These are phyloP conservation scores for Marasmius tenuissimus DNA, from an alignment of 1,284 basidiomycete genomes.

Conservation along the genomic window DNA sequence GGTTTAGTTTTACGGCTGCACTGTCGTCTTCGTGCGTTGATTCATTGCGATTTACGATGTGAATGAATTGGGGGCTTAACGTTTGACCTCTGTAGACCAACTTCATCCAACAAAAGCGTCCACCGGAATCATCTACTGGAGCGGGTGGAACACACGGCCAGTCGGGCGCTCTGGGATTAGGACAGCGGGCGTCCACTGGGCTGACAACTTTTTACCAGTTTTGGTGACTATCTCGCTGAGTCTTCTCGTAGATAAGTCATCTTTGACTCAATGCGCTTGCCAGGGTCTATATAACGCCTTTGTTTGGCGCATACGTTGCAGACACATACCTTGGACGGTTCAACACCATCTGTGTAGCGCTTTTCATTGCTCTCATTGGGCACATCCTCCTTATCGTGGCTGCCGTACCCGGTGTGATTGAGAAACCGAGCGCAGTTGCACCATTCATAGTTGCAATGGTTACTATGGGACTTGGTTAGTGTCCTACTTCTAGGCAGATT, in stretches of 20 bases:
- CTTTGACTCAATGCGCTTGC: neutral
- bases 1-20: conserved; percentile 57
- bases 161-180: conserved; percentile 71
- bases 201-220: conserved; percentile 65
- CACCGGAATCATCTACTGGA: conserved; percentile 65
- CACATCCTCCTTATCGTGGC: conserved; percentile 29
- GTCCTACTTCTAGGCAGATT: neutral
- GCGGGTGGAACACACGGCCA: conserved; percentile 53
- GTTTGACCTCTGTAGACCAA: conserved; percentile 51
- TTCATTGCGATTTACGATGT: neutral
- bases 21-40: conserved; percentile 61
- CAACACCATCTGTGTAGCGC: conserved; percentile 11
- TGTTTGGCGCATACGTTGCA: conserved; percentile 40
- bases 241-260: conserved; percentile 22
- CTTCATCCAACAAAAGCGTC: conserved; percentile 72
- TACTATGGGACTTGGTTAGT: conserved; percentile 52
- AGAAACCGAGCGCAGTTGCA: conserved; percentile 56
- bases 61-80: conserved; percentile 16
- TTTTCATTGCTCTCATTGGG: conserved; percentile 9
- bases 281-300: conserved; percentile 50
- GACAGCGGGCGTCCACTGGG: conserved; percentile 69
- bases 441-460: conserved; percentile 68
- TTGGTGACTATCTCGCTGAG: conserved; percentile 37
- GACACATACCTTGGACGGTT: conserved; percentile 9
- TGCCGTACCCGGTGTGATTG: conserved; percentile 71